Conservation (phyloP, 805 yeast species). For the Myxozyma neotropica region DNA sequence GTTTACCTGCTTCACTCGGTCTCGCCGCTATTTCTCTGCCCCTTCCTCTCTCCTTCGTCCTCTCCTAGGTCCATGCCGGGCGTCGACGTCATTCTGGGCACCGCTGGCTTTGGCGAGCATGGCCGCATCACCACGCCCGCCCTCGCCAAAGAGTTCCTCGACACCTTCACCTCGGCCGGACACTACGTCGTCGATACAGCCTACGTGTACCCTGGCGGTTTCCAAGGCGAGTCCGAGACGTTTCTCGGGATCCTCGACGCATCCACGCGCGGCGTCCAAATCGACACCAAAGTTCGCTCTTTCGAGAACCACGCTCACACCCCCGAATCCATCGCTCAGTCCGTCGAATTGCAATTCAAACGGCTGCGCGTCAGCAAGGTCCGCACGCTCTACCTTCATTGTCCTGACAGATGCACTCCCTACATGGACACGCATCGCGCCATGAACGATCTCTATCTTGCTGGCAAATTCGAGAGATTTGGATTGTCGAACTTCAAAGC, state of each 20-base stretch:
- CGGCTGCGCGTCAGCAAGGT: conserved; percentile 25
- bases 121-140: conserved; percentile 27
- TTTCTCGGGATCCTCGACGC: conserved; percentile 24
- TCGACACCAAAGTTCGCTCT: conserved; percentile 33
- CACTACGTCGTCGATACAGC: conserved; percentile 29
- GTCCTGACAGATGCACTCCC: conserved; percentile 38
- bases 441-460: conserved; percentile 35
- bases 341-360: conserved; percentile 23
- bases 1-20: no score
- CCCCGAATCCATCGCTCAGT: conserved; percentile 12
- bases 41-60: no score
- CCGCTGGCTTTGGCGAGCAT: conserved; percentile 34
- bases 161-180: conserved; percentile 20
- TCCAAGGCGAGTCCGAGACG: conserved; percentile 30
- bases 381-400: conserved; percentile 25
- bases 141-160: conserved; percentile 26
- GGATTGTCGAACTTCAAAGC: conserved; percentile 39
- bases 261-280: conserved; percentile 3
- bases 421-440: conserved; percentile 38
- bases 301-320: conserved; percentile 20
- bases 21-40: no score
- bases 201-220: conserved; percentile 30
- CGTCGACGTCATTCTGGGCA: conserved; percentile 29
- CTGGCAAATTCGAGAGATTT: conserved; percentile 38
- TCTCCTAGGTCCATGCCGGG: conserved; percentile 1